Evolutionary conservation across 805 yeast species (phyloP), one percentile per base, ranked within the genome.

Genomic region (Diddensiella transvaalensis): DNA sequence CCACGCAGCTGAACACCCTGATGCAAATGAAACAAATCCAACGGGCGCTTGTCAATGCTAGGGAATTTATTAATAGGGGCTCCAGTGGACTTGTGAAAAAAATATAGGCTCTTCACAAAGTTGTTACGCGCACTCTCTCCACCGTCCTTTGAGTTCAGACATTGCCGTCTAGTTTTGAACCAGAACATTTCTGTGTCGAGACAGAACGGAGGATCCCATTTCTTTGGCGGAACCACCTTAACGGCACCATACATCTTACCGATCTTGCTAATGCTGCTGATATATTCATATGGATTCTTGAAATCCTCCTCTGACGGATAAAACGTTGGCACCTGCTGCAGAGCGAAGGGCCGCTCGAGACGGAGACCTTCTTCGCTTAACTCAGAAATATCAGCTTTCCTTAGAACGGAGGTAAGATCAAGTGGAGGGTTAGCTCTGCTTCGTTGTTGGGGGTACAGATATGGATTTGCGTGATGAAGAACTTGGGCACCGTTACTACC

Each of bases 181-280:
- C 78, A 73, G 39, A 60, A 55, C 54, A 52, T 46, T 47, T 76
- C 78, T 2, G 79, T 65, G 54, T 77, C 75, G 18, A 68, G 56
- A 8, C 63, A 50, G 44, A 65, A 67, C 8, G 59, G 59, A 23
- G 76, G 76, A 11, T 62, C 60, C 65, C 73, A 74, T 0, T 51
- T 52, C 1, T 43, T 44, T 0, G 88, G 87, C 4, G 89, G 80
- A 6, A 74, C 65, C 2, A 87, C 60, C 58, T 87, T 87, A 22
- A 85, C 68, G 59, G 89, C 87, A 0, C 95, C 95, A 60, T 72
- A 78, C 23, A 66, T 63, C 24, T 60, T 65, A 2, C 89, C 91
- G 3, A 71, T 53, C 1, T 72, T 69, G 17, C 65, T 61, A 1
- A 77, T 62, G 4, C 75, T 69, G 17, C 83, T 82, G 13, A 84